A percentile compares a stretch with the other conserved stretches of the same genome.
phyloP scores from a whole-genome alignment of 1,284 basidiomycete genomes.

The Trametes polyzona region DNA sequence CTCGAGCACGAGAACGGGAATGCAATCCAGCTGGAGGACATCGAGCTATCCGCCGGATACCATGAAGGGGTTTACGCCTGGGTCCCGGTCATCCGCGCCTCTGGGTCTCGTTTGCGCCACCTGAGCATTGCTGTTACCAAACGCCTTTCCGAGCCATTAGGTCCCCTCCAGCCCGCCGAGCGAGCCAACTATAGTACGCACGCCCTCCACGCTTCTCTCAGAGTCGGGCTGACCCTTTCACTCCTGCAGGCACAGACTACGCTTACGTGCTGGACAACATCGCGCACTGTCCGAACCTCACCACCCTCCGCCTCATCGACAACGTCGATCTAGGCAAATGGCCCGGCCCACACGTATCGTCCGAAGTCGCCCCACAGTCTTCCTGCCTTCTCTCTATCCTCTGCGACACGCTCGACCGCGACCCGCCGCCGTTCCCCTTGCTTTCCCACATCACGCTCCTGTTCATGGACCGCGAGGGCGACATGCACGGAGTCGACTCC shows the following conservation, averaged over 20 bases:
- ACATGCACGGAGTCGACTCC: background rate
- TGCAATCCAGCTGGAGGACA: background rate
- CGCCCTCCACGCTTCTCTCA: background rate
- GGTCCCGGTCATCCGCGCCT: background rate
- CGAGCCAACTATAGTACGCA: background rate
- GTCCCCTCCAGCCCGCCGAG: background rate
- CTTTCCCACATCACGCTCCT: background rate
- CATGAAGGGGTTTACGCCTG: background rate
- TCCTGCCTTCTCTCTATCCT: background rate
- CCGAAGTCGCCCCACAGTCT: background rate
- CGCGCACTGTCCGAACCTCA: background rate
- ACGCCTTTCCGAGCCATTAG: background rate
- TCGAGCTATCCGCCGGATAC: background rate
- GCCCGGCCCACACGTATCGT: background rate
- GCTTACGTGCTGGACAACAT: slow-evolving; percentile 1
- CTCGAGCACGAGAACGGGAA: background rate
- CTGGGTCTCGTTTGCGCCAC: background rate
- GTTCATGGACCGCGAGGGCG: background rate
- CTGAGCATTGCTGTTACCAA: background rate
- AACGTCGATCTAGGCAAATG: too few relatives aligned
- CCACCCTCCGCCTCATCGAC: background rate
- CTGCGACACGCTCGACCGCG: background rate
- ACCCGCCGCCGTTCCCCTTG: background rate
- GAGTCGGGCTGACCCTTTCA: background rate
- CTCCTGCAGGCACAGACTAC: background rate